Percentiles rank a stretch among this genome's conserved stretches.
Conservation (phyloP, 2,329 filamentous ascomycete genomes). For the Fusarium citri region DNA sequence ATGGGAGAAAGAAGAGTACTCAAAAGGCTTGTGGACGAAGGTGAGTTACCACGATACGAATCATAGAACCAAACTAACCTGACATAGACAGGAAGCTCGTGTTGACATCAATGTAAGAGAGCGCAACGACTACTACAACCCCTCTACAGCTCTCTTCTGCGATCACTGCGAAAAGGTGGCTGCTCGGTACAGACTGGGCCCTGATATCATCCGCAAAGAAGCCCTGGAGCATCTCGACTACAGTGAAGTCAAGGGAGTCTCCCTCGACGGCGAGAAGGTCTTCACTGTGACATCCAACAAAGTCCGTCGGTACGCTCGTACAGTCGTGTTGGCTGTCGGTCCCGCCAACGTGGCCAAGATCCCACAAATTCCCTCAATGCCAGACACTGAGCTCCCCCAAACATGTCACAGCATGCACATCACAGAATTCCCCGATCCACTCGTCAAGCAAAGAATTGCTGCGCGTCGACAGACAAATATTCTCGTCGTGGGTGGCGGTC, state of each 20-base stretch:
- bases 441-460: conserved; percentile 65
- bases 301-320: conserved; percentile 65
- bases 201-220: conserved; percentile 69
- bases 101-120: conserved; percentile 73
- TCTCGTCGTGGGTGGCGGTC: conserved; percentile 78
- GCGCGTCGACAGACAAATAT: conserved; percentile 67
- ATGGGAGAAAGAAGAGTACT: conserved; percentile 73
- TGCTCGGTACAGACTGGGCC: conserved; percentile 61
- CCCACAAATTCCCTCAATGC: conserved; percentile 54
- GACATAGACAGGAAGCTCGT: conserved; percentile 54
- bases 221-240: conserved; percentile 71
- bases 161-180: conserved; percentile 71
- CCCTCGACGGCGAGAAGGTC: conserved; percentile 62
- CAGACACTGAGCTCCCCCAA: conserved; percentile 50
- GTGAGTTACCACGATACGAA: conserved; percentile 46
- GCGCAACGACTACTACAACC: conserved; percentile 76
- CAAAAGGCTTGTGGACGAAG: conserved; percentile 54
- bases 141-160: conserved; percentile 69
- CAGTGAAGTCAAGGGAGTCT: conserved; percentile 58
- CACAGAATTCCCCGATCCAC: conserved; percentile 64
- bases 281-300: conserved; percentile 73
- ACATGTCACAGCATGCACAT: conserved; percentile 75
- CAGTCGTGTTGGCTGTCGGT: conserved; percentile 77
- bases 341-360: conserved; percentile 70
- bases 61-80: neutral